Evolutionary conservation across 306 rosid species (phyloP), one percentile per base, ranked within the genome.

Genomic region (Dryas alaskensis): DNA sequence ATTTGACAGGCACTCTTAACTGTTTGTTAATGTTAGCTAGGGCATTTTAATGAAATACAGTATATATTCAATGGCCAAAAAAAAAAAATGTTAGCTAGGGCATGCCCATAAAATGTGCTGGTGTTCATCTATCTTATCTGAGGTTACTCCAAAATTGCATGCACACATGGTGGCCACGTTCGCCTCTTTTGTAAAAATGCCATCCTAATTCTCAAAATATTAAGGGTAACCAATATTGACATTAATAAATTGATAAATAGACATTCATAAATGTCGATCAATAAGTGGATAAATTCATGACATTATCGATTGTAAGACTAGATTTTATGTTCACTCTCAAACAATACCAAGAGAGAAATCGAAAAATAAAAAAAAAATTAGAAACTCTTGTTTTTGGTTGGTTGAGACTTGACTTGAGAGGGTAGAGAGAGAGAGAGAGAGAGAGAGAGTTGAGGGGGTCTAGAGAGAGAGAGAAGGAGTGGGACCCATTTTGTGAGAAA

Each of bases 401-500:
- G 62, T 12, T 64, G 49, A 3, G n/a, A 43, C 6, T 8, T 12
- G 27, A 74, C 22, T 22, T 22, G 0, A 0, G 22, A 22, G 22
- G 22, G 22, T 22, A 47, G 12, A 17, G 37, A n/a, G 77, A 51
- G 78, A 47, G 87, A 22, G 22, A 22, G 65, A 31, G 66, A 51
- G 78, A 47, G 87, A 22, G 22, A 22, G 65, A 31, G 66, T 42
- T 69, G 52, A 17, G 62, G 22, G 22, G 22, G 22, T 22, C 42
- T 12, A 17, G 37, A n/a, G 77, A 51, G 78, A 45, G 73, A 46
- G 72, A 46, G 48, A 74, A 43, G 72, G 60, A 47, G 87, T 77
- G 90, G 91, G 90, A 68, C 84, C 92, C 82, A 73, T 45, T 46
- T 60, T 66, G 84, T 59, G 78, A 59, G 72, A 74, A 72, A 70